Conservation (phyloP, 2,329 filamentous ascomycete genomes). For the Colletotrichum orbiculare region DNA sequence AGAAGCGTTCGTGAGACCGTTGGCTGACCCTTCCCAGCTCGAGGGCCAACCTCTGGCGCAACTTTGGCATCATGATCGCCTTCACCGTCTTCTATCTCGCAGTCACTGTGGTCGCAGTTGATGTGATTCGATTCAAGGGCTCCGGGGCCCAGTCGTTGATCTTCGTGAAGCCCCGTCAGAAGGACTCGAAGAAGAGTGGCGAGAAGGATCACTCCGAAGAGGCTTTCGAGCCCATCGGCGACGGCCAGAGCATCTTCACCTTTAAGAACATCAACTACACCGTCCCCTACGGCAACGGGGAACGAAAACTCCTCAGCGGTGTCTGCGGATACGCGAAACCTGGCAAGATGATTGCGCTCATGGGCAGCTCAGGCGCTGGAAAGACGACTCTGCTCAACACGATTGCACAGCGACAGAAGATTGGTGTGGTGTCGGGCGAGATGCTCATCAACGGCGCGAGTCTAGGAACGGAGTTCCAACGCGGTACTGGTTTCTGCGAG, state of each 20-base stretch:
- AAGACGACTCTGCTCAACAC: constrained; percentile 88
- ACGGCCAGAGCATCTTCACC: constrained; percentile 75
- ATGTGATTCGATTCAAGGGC: constrained; percentile 69
- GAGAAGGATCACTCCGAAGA: constrained; percentile 44
- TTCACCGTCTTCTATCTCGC: constrained; percentile 80
- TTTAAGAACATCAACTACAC: constrained; percentile 79
- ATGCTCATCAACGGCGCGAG: constrained; percentile 71
- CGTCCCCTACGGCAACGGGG: constrained; percentile 59
- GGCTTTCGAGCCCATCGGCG: constrained; percentile 58
- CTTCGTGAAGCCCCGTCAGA: constrained; percentile 19
- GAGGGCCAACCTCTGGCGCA: constrained; percentile 74
- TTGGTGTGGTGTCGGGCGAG: constrained; percentile 71
- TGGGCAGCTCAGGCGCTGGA: constrained; percentile 84
- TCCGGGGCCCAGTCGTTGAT: constrained; percentile 33
- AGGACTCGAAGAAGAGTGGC: constrained; percentile 38
- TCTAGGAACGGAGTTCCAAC: constrained; percentile 70
- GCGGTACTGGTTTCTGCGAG: constrained; percentile 75
- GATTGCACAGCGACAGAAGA: constrained; percentile 75
- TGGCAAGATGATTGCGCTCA: constrained; percentile 81
- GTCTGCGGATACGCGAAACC: constrained; percentile 84
- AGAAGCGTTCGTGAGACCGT: not conserved
- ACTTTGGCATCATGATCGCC: constrained; percentile 81
- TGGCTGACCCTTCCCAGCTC: constrained; percentile 39
- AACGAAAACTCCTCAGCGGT: constrained; percentile 27
- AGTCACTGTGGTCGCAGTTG: constrained; percentile 76